phyloP scores from a whole-genome alignment of 164 flowering plant genomes.

The Piper betle region DNA sequence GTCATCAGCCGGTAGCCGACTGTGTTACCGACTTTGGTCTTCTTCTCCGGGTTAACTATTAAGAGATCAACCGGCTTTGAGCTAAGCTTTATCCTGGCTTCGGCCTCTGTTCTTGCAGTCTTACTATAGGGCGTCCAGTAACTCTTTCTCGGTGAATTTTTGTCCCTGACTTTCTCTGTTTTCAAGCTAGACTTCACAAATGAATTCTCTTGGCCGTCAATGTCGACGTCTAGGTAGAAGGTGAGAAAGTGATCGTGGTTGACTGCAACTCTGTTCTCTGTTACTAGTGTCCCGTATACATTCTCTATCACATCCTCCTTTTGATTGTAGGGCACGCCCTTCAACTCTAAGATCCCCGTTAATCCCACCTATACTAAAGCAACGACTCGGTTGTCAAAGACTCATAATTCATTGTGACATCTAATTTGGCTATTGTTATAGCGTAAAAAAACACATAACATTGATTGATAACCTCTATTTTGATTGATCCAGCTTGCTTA shows the following conservation, averaged over 20 bases:
- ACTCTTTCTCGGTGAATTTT: slow-evolving; percentile 11
- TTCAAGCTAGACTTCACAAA: slow-evolving; percentile 30
- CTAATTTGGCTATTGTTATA: background rate
- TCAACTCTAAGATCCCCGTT: slow-evolving; percentile 43
- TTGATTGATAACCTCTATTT: slow-evolving; percentile 23
- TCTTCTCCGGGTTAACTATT: slow-evolving; percentile 27
- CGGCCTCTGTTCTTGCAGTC: slow-evolving; percentile 9
- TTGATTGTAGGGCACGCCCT: slow-evolving; percentile 26
- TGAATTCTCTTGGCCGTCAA: slow-evolving; percentile 43
- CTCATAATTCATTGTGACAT: background rate
- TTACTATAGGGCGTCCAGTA: slow-evolving; percentile 3
- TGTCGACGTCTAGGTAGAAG: slow-evolving; percentile 47
- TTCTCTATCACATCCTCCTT: slow-evolving; percentile 22
- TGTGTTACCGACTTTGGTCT: slow-evolving; percentile 22
- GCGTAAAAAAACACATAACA: background rate
- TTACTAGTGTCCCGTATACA: slow-evolving; percentile 32
- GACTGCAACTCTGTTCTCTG: slow-evolving; percentile 32
- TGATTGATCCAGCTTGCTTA: slow-evolving; percentile 42
- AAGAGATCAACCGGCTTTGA: slow-evolving; percentile 18
- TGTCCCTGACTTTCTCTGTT: slow-evolving; percentile 4
- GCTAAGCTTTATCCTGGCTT: slow-evolving; percentile 12
- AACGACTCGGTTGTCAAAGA: background rate
- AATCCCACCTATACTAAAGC: slow-evolving; percentile 30
- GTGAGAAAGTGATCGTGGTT: slow-evolving; percentile 56
- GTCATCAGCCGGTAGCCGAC: slow-evolving; percentile 31